Evolutionary conservation across 2,329 filamentous ascomycete genomes (phyloP).

Genomic region (Talaromyces albobiverticillius): DNA sequence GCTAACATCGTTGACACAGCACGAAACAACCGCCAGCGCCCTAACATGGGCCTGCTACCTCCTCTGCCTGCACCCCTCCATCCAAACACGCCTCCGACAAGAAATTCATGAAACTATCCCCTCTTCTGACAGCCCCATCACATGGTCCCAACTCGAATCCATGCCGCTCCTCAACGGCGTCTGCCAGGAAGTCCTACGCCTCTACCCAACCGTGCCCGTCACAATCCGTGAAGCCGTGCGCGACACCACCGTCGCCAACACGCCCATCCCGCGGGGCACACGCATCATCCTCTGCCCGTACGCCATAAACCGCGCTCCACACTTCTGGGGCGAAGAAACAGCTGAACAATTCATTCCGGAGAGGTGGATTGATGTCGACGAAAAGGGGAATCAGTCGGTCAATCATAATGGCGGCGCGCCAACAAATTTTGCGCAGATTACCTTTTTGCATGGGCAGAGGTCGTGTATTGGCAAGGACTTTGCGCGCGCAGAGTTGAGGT

Average conservation of each 20-base stretch:
- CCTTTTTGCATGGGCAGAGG: conserved; percentile 38
- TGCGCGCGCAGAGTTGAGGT: conserved; percentile 40
- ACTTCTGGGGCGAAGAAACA: conserved; percentile 73
- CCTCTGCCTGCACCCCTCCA: conserved; percentile 48
- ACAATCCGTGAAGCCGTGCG: conserved; percentile 40
- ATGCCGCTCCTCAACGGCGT: conserved; percentile 77
- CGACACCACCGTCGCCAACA: conserved; percentile 57
- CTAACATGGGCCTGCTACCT: conserved; percentile 55
- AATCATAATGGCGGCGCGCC: conserved; percentile 52
- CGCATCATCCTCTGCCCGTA: conserved; percentile 63
- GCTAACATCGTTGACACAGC: conserved; percentile 23
- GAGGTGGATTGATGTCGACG: conserved; percentile 62
- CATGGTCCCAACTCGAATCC: conserved; percentile 54
- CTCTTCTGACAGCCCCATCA: conserved; percentile 28
- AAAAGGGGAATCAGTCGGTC: conserved; percentile 42
- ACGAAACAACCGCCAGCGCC: conserved; percentile 57
- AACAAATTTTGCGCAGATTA: conserved; percentile 38
- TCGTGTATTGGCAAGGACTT: conserved; percentile 43
- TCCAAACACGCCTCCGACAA: conserved; percentile 48
- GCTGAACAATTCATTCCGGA: conserved; percentile 73
- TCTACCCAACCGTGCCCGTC: conserved; percentile 39
- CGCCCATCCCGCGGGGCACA: conserved; percentile 67
- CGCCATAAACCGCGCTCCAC: conserved; percentile 67
- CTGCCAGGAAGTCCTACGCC: conserved; percentile 66
- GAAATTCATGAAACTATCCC: conserved; percentile 51